Evolutionary conservation across 306 rosid genomes (phyloP).

Genomic region (Nissolia schottii): DNA sequence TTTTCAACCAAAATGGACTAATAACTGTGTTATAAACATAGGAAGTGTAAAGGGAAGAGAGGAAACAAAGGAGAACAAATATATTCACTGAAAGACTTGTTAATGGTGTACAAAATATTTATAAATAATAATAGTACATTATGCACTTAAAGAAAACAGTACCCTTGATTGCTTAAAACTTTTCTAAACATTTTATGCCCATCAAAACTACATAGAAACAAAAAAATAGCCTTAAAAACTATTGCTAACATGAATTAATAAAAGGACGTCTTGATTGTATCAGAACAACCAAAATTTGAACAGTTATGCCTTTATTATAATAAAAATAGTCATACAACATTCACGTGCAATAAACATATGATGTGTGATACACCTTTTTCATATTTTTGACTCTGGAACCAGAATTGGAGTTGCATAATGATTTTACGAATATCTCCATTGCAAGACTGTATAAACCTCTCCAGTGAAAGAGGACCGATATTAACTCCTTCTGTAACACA

Average conservation of each 20-base stretch:
- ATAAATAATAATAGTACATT: not conserved
- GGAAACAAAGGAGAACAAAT: not conserved
- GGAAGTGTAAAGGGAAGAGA: not conserved
- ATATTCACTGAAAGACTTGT: not conserved
- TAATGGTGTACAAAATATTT: not conserved
- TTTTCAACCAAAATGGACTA: not conserved
- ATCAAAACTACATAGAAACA: not conserved
- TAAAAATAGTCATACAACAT: not conserved
- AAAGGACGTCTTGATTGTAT: not conserved
- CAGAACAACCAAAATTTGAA: constrained; percentile 8
- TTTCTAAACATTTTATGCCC: not conserved
- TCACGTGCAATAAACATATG: not conserved
- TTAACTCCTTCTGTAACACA: constrained; percentile 59
- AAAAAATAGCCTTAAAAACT: not conserved
- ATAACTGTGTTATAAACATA: not conserved
- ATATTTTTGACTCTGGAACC: constrained; percentile 68
- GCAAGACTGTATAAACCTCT: constrained; percentile 54
- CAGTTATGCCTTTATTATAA: not conserved
- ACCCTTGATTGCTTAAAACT: not conserved
- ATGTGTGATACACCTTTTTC: constrained; percentile 46
- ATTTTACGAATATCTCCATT: constrained; percentile 76
- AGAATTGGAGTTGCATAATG: constrained; percentile 83
- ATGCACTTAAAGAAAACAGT: not conserved
- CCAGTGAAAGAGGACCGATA: constrained; percentile 47
- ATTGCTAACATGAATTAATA: not conserved